A percentile compares a stretch with the other conserved stretches of the same genome.
Evolutionary conservation across 345 rosid species (phyloP).

Genomic region (Hibiscus trionum): DNA sequence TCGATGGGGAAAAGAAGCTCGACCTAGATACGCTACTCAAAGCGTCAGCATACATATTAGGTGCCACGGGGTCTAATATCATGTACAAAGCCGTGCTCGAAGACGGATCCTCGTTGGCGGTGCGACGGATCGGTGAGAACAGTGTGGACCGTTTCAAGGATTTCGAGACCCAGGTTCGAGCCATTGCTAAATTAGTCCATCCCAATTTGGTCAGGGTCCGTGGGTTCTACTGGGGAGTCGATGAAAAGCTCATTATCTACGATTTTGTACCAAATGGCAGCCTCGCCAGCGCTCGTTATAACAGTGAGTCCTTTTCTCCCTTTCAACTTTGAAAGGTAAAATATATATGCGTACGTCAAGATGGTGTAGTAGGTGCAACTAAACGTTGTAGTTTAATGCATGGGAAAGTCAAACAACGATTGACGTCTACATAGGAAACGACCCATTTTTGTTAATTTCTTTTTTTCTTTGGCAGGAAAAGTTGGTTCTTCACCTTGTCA

Average conservation of each 20-base stretch:
- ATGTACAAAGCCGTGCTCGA: slow-evolving; percentile 93
- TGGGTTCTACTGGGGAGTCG: slow-evolving; percentile 76
- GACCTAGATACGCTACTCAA: slow-evolving; percentile 76
- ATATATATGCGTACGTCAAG: slow-evolving; percentile 11
- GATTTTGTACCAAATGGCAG: slow-evolving; percentile 83
- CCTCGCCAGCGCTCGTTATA: slow-evolving; percentile 77
- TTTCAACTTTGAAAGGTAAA: background rate
- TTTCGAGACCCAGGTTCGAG: slow-evolving; percentile 76
- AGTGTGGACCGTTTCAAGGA: slow-evolving; percentile 74
- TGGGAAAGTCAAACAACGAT: slow-evolving; percentile 40
- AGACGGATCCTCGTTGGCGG: slow-evolving; percentile 82
- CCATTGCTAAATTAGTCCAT: slow-evolving; percentile 72
- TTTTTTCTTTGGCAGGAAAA: slow-evolving; percentile 41
- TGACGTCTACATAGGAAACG: background rate
- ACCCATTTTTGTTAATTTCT: background rate
- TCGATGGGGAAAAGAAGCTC: slow-evolving; percentile 58
- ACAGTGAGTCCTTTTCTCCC: slow-evolving; percentile 41
- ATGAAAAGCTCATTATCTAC: slow-evolving; percentile 75
- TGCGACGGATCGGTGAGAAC: slow-evolving; percentile 77
- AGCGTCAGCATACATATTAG: slow-evolving; percentile 90
- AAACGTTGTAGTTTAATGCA: slow-evolving; percentile 47
- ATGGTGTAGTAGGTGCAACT: slow-evolving; percentile 48
- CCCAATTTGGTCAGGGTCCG: slow-evolving; percentile 85
- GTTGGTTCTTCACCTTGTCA: slow-evolving; percentile 82
- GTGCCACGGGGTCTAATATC: slow-evolving; percentile 89